Evolutionary conservation across 371 early-diverging fungal genomes (phyloP).

Genomic region (Sporodiniella umbellata): DNA sequence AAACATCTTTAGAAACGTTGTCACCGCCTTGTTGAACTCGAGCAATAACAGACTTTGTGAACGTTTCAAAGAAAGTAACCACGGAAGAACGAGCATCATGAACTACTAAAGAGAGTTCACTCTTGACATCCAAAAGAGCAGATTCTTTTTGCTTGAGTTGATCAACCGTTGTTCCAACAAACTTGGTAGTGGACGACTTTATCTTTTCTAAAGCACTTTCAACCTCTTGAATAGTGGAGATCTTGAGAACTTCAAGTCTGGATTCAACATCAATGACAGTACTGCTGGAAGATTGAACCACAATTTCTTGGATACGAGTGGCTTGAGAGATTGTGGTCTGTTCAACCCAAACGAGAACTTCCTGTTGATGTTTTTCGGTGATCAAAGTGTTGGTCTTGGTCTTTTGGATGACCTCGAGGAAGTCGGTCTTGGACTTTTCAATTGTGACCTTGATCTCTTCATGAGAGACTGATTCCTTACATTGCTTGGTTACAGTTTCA

Average conservation of each 20-base stretch:
- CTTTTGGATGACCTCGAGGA: slow-evolving; percentile 21
- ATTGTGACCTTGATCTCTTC: slow-evolving; percentile 18
- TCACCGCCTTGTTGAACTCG: slow-evolving; percentile 24
- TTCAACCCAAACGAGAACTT: slow-evolving; percentile 25
- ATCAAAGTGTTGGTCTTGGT: slow-evolving; percentile 16
- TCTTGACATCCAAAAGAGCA: slow-evolving; percentile 22
- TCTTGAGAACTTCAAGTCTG: slow-evolving; percentile 18
- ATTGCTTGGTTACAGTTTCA: slow-evolving; percentile 17
- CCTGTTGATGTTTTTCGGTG: slow-evolving; percentile 16
- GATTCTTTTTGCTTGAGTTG: slow-evolving; percentile 23
- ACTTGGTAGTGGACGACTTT: slow-evolving; percentile 3
- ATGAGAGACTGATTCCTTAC: slow-evolving; percentile 3
- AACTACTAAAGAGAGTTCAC: slow-evolving; percentile 15
- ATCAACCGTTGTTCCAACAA: slow-evolving; percentile 21
- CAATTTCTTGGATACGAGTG: slow-evolving; percentile 24
- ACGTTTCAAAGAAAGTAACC: slow-evolving; percentile 19
- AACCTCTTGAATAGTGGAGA: slow-evolving; percentile 24
- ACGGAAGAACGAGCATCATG: slow-evolving; percentile 19
- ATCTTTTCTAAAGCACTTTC: slow-evolving; percentile 20
- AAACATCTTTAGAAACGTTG: slow-evolving; percentile 22
- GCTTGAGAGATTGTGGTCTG: slow-evolving; percentile 20
- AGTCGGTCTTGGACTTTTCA: slow-evolving; percentile 19
- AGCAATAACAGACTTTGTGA: slow-evolving; percentile 12
- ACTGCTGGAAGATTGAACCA: slow-evolving; percentile 2
- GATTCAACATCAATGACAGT: slow-evolving; percentile 16